Percentiles rank a stretch among this genome's conserved stretches.
These are phyloP conservation scores for Nigrograna mackinnonii DNA, from an alignment of 2,329 filamentous ascomycete genomes.

Conservation along the genomic window DNA sequence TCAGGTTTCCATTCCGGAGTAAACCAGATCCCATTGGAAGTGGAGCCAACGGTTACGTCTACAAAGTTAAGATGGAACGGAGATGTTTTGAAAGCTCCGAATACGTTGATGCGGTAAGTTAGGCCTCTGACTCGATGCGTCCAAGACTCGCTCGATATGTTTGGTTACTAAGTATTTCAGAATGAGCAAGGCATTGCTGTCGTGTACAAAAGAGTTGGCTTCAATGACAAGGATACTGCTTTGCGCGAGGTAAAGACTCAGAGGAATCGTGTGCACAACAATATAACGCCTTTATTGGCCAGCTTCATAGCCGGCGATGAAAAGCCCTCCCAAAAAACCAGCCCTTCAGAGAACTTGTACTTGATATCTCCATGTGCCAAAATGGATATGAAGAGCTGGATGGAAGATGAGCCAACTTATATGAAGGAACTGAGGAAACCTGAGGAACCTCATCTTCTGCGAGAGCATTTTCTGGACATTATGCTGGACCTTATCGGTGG, in stretches of 20 bases:
- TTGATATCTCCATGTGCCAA: background rate
- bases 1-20: background rate
- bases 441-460: background rate
- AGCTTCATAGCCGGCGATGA: constrained; percentile 1
- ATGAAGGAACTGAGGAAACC: background rate
- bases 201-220: background rate
- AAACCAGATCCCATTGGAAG: background rate
- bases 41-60: background rate
- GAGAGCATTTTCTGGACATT: background rate
- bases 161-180: background rate
- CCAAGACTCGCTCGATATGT: background rate
- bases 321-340: background rate
- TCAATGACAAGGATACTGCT: background rate
- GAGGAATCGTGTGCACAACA: background rate
- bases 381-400: constrained; percentile 1
- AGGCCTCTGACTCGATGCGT: background rate
- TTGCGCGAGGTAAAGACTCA: background rate
- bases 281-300: background rate
- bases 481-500: background rate
- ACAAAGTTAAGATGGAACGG: background rate
- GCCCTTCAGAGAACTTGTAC: background rate
- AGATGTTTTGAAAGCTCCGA: background rate
- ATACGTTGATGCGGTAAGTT: too few relatives aligned
- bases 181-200: background rate
- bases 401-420: background rate